Evolutionary conservation across 2,329 filamentous ascomycete genomes (phyloP).

Genomic region (Fusarium buharicum): DNA sequence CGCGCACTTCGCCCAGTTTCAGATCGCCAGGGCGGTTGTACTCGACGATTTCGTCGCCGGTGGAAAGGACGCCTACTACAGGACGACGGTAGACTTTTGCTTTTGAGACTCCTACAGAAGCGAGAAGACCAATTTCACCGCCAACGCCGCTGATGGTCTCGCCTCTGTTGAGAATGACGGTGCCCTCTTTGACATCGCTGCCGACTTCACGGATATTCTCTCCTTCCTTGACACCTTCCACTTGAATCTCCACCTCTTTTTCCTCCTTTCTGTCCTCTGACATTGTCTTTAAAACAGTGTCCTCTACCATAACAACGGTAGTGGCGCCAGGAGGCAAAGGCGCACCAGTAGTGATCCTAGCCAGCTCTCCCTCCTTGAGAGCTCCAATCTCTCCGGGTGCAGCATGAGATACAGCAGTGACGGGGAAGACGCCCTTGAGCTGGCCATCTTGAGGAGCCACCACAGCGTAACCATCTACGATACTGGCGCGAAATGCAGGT

Average conservation of each 20-base stretch:
- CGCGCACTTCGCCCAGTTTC: constrained; percentile 84
- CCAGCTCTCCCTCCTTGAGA: constrained; percentile 78
- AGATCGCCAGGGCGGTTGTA: constrained; percentile 72
- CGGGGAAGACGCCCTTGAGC: constrained; percentile 84
- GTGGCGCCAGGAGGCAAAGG: constrained; percentile 89
- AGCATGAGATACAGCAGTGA: constrained; percentile 87
- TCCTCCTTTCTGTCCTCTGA: constrained; percentile 88
- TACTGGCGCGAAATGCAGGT: constrained; percentile 93
- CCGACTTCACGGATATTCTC: constrained; percentile 94
- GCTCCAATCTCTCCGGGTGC: constrained; percentile 73
- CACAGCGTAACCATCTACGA: constrained; percentile 95
- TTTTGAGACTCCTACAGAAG: constrained; percentile 79
- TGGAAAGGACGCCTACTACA: constrained; percentile 86
- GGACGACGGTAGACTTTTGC: constrained; percentile 81
- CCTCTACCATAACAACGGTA: constrained; percentile 92
- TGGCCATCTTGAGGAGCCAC: constrained; percentile 71
- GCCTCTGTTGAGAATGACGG: constrained; percentile 77
- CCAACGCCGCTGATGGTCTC: constrained; percentile 87
- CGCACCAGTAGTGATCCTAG: constrained; percentile 93
- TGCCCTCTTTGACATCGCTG: constrained; percentile 80
- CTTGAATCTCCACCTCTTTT: constrained; percentile 85
- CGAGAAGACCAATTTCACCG: constrained; percentile 90
- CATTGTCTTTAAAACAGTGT: constrained; percentile 79
- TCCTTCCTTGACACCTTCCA: constrained; percentile 75
- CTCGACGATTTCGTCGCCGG: constrained; percentile 91